phyloP scores from a whole-genome alignment of 257 asterid species.

The Rauvolfia tetraphylla region DNA sequence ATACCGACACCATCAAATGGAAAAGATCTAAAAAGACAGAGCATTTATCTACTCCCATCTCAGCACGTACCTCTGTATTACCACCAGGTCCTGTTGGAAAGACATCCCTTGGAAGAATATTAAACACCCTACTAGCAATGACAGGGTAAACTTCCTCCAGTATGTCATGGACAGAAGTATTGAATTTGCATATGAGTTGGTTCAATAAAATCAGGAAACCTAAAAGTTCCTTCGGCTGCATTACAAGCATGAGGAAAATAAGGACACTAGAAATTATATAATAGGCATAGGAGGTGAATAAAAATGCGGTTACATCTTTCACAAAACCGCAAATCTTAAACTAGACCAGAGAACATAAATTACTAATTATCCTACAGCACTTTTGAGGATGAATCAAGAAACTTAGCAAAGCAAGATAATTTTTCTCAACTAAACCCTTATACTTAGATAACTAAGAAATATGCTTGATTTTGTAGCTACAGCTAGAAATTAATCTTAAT shows the following conservation, averaged over 20 bases:
- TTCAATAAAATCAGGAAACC: constrained; percentile 80
- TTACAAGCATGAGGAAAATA: constrained; percentile 15
- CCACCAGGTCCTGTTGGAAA: constrained; percentile 74
- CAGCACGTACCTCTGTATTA: constrained; percentile 67
- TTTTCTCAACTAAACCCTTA: background rate
- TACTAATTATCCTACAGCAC: background rate
- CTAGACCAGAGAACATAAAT: background rate
- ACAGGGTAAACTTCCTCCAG: constrained; percentile 83
- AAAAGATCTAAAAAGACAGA: background rate
- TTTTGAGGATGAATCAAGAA: background rate
- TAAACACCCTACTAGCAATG: constrained; percentile 62
- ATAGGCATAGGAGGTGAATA: too few relatives aligned
- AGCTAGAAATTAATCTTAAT: background rate
- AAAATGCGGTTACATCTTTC: background rate
- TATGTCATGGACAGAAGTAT: constrained; percentile 54
- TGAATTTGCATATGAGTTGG: constrained; percentile 93
- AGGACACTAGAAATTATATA: background rate
- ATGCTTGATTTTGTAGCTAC: background rate
- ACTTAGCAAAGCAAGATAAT: background rate
- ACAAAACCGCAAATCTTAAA: background rate
- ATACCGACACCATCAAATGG: background rate
- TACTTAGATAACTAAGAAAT: background rate
- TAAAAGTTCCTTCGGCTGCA: constrained; percentile 89
- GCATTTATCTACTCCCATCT: background rate
- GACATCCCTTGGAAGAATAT: constrained; percentile 68